Base-by-base conservation (phyloP, 257 asterid genomes). In the Eustoma russellianum region DNA sequence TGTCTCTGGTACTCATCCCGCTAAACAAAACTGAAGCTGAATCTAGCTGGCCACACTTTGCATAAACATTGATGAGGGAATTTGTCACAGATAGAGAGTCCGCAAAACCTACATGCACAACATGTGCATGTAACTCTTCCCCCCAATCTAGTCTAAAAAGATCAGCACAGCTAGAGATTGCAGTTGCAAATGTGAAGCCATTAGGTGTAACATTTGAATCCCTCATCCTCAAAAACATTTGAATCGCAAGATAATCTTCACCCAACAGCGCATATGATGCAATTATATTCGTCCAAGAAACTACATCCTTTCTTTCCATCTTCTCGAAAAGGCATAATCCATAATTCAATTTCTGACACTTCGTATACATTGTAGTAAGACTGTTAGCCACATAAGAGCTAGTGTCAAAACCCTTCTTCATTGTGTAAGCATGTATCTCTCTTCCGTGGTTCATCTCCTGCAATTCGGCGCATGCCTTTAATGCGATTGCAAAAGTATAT, bases 381-480 rank as follows among this genome's bases (percentile, higher is more conserved):
- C 88, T 80, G 56, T 86, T 90, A 51, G 77, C 81, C 62, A 90
- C 96, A 41, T 83, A 83, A 2, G 95, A 70, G 52, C 81, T 74
- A 3, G 61, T 51, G 66, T 87, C 83, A 2, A 78, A 76, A 13
- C 95, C 87, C 53, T 70, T 73, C 68, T 83, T 83, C 28, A 90
- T 76, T 5, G 85, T 73, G 54, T 76, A 76, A 35, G 82, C 66
- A 60, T 86, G 98, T 65, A 90, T 83, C 72, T 86, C 94, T 64
- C 74, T 80, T 48, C 98, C 95, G 48, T 70, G 54, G 41, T 72
- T 77, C 46, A 90, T 44, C 16, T 57, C 50, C 68, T 79, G 82
- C 69, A 77, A 48, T 69, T 79, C 88, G 34, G 96, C 96, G 53
- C 98, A 86, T 3, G 96, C 94, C 69, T 86, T 90, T 68, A 90